Evolutionary conservation across 352 stramenopile genomes (phyloP).

Genomic region (Globisporangium megalacanthum): DNA sequence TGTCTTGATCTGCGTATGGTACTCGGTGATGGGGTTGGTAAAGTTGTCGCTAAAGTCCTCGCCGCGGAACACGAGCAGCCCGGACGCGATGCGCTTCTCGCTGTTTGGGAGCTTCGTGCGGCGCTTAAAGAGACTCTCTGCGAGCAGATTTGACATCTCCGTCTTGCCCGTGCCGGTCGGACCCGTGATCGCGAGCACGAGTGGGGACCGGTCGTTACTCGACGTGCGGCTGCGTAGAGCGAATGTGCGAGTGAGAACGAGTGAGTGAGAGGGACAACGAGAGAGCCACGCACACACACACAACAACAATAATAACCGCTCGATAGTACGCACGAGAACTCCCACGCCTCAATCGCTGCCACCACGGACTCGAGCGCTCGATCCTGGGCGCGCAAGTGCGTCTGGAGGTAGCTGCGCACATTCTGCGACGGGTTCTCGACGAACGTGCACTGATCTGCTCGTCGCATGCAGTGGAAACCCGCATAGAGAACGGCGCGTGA

Average conservation of each 20-base stretch:
- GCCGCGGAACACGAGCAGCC: constrained; percentile 76
- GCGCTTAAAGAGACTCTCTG: constrained; percentile 79
- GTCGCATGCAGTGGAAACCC: background rate
- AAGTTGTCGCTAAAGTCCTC: constrained; percentile 86
- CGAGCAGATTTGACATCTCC: constrained; percentile 82
- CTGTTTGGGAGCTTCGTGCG: constrained; percentile 66
- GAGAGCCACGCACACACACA: no score
- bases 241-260: background rate
- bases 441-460: constrained; percentile 61
- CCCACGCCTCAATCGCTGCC: constrained; percentile 70
- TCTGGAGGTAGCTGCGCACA: constrained; percentile 50
- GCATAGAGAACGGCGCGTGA: background rate
- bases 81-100: constrained; percentile 58
- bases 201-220: constrained; percentile 57
- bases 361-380: constrained; percentile 60
- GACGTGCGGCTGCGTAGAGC: constrained; percentile 32
- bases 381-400: constrained; percentile 63
- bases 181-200: constrained; percentile 87
- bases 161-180: constrained; percentile 89
- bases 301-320: no score
- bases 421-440: constrained; percentile 61
- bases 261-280: no score
- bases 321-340: constrained; percentile 52
- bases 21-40: constrained; percentile 73
- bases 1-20: constrained; percentile 84